A percentile compares a stretch with the other conserved stretches of the same genome.
Conservation (phyloP, 345 rosid species). For the Hibiscus trionum region DNA sequence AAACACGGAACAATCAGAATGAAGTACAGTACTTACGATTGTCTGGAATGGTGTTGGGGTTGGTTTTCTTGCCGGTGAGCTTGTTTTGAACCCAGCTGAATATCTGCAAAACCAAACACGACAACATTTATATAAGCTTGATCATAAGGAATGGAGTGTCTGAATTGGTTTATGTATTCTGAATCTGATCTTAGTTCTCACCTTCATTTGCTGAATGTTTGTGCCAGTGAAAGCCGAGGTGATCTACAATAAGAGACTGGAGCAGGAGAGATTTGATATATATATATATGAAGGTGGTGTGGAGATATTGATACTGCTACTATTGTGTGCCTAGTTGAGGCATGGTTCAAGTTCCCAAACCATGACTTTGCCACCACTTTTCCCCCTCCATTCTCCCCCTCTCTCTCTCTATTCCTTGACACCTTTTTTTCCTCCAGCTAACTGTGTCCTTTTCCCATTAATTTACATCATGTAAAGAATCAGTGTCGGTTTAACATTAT, state of each 20-base stretch:
- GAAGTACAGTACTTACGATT: constrained; percentile 28
- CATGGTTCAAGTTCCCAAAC: constrained; percentile 48
- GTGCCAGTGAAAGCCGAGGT: constrained; percentile 7
- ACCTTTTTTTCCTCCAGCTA: constrained; percentile 7
- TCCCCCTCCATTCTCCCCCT: not conserved
- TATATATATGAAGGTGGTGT: constrained; percentile 12
- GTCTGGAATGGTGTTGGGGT: constrained; percentile 12
- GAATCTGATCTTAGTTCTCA: not conserved
- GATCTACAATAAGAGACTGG: constrained; percentile 13
- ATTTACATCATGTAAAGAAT: not conserved
- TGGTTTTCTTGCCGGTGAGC: constrained; percentile 24
- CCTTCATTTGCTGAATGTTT: constrained; percentile 18
- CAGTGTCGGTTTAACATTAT: too few relatives aligned
- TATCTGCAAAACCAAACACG: constrained; percentile 30
- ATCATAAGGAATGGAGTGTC: not conserved
- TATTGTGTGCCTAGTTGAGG: constrained; percentile 8
- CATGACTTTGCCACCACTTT: constrained; percentile 22
- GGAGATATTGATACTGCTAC: not conserved
- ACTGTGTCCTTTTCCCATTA: constrained; percentile 5
- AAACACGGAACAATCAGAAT: not conserved
- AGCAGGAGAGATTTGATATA: constrained; percentile 16
- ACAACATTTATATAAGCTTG: not conserved
- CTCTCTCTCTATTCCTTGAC: not conserved
- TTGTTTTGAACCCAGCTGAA: constrained; percentile 72
- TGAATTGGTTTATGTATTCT: not conserved